Evolutionary conservation across 2,329 filamentous ascomycete species (phyloP).

Genomic region (Penicillium olsonii): DNA sequence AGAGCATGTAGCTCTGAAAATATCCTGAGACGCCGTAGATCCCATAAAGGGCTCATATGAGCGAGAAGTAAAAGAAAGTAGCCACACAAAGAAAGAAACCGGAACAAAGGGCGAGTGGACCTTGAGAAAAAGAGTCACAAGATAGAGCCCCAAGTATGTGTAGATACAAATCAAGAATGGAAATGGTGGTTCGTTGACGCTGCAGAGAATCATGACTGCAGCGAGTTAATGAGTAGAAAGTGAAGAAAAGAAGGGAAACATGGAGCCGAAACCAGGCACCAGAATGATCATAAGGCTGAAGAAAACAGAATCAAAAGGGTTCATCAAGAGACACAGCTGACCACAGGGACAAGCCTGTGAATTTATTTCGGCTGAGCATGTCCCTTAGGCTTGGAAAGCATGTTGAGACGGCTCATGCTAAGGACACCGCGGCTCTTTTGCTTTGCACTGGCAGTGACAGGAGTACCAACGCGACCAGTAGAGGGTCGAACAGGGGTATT

Average conservation of each 20-base stretch:
- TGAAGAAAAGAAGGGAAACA: neutral
- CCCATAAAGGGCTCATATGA: neutral
- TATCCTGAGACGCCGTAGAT: conserved; percentile 1
- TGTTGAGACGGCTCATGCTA: conserved; percentile 50
- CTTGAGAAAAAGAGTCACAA: neutral
- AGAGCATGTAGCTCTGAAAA: neutral
- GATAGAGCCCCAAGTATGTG: conserved; percentile 7
- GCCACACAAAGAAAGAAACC: conserved; percentile 4
- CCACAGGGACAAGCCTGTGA: conserved; percentile 10
- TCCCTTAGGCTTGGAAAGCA: conserved; percentile 49
- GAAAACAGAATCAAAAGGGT: neutral
- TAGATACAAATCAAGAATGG: conserved; percentile 20
- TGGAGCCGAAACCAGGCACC: neutral
- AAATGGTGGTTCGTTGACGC: conserved; percentile 7
- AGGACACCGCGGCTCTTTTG: conserved; percentile 36
- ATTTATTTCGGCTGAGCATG: conserved; percentile 28
- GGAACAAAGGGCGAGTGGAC: neutral
- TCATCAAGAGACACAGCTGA: conserved; percentile 6
- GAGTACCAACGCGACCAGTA: conserved; percentile 27
- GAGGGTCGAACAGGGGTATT: conserved; percentile 34
- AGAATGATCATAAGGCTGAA: conserved; percentile 3
- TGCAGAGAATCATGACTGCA: conserved; percentile 6
- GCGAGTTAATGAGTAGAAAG: neutral
- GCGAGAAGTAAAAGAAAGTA: neutral
- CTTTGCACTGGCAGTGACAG: conserved; percentile 33